Evolutionary conservation across 352 stramenopile species (phyloP), one percentile per base, ranked within the genome.

Genomic region (Elongisporangium anandrum): DNA sequence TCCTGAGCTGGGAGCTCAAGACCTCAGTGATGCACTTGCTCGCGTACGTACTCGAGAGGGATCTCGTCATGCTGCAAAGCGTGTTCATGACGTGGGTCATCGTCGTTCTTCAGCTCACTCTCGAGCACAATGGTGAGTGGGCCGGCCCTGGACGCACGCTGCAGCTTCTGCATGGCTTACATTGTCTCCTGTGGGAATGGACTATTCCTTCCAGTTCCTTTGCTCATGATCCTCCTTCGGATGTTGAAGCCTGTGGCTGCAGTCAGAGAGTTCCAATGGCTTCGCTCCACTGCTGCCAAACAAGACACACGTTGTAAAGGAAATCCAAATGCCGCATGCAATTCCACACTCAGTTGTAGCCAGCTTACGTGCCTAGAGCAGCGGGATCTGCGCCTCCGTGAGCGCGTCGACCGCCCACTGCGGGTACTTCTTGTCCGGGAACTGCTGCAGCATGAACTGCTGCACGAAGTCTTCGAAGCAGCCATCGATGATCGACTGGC

Each of bases 361-460:
- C 34, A 45, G 10, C 34, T 45, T 52, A 53, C 24, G 7, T 3
- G 3, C 24, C 29, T 73, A 63, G 45, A 72, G 57, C 50, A 86
- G 58, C 29, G 52, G 55, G 50, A 95, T 88, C 38, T 79, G 65
- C 7, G 81, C 84, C 39, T 87, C 78, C 0, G 66, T 63, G 24
- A 95, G 75, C 8, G 84, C 82, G 9, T 94, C 81, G 15, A 86
- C 66, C 19, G 82, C 72, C 86, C 86, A 95, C 23, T 75, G 53
- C 9, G 86, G 85, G 50, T 85, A 85, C 3, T 79, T 52, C 19
- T 67, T 66, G 0, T 71, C 50, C 0, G 79, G 71, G 62, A 92
- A 94, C 63, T 91, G 82, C 59, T 77, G 63, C 48, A 79, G 57
- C 84, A 95, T 89, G 59, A 95, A 95, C 49, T 82, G 63, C 22